Evolutionary conservation across 1,284 basidiomycete species (phyloP).

Genomic region (Rhodotorula sp.): DNA sequence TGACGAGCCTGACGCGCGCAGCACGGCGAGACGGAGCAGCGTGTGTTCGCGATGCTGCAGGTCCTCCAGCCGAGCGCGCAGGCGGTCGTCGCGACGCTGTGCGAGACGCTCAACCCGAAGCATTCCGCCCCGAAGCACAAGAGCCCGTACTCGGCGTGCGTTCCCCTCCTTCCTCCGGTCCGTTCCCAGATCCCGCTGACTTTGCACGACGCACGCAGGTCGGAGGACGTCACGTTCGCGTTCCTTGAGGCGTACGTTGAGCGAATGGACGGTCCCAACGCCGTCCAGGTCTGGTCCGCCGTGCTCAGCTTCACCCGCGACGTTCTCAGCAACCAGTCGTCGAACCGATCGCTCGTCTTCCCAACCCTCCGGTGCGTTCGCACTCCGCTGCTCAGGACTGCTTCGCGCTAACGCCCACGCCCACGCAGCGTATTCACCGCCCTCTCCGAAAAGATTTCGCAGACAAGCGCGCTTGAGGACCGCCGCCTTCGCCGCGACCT

Average conservation of each 20-base stretch:
- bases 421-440: slow-evolving; percentile 70
- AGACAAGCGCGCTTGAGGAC: slow-evolving; percentile 88
- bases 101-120: slow-evolving; percentile 60
- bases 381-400: fast-evolving
- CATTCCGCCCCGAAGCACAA: slow-evolving; percentile 32
- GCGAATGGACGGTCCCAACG: slow-evolving; percentile 81
- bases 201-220: not conserved
- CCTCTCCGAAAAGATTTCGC: slow-evolving; percentile 78
- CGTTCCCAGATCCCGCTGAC: not conserved
- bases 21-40: slow-evolving; percentile 25
- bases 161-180: not conserved
- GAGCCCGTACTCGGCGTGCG: slow-evolving; percentile 16
- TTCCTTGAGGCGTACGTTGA: slow-evolving; percentile 88
- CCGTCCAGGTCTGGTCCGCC: slow-evolving; percentile 85
- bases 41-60: slow-evolving; percentile 78
- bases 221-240: slow-evolving; percentile 59
- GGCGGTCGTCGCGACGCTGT: slow-evolving; percentile 83
- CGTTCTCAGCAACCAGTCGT: slow-evolving; percentile 62
- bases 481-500: slow-evolving; percentile 83
- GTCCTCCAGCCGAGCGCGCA: slow-evolving; percentile 81
- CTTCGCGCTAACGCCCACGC: not conserved
- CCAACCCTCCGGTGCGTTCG: slow-evolving; percentile 66
- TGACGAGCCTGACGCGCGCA: not conserved
- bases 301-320: slow-evolving; percentile 78
- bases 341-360: slow-evolving; percentile 71